Evolutionary conservation across 2,329 filamentous ascomycete species (phyloP).

Genomic region (Ustilaginoidea virens): DNA sequence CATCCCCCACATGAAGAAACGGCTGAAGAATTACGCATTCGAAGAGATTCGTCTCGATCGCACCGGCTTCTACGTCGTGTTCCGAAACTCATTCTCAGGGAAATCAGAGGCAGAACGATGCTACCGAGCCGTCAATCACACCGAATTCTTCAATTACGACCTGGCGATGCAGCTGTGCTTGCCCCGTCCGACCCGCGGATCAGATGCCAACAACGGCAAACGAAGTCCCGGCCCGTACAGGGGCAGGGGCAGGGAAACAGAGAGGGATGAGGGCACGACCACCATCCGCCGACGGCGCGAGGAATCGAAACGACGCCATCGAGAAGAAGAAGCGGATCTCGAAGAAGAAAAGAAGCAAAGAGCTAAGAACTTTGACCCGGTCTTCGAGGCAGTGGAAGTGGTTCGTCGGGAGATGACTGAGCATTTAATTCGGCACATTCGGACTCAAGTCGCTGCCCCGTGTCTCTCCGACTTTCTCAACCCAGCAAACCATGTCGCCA

Average conservation of each 20-base stretch:
- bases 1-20: conserved; percentile 77
- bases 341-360: conserved; percentile 84
- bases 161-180: conserved; percentile 74
- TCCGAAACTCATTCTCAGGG: conserved; percentile 61
- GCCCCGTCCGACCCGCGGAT: conserved; percentile 13
- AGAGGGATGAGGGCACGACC: conserved; percentile 3
- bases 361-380: conserved; percentile 82
- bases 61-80: conserved; percentile 84
- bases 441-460: conserved; percentile 71
- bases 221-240: conserved; percentile 16
- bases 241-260: conserved; percentile 1
- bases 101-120: conserved; percentile 71
- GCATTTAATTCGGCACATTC: conserved; percentile 78
- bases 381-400: conserved; percentile 63
- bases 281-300: conserved; percentile 35
- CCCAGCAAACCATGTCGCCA: conserved; percentile 64
- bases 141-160: conserved; percentile 75
- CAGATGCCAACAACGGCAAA: conserved; percentile 16
- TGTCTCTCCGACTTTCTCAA: conserved; percentile 69
- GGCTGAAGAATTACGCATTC: conserved; percentile 69
- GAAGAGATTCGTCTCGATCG: conserved; percentile 71
- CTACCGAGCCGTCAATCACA: conserved; percentile 62
- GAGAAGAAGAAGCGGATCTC: conserved; percentile 65
- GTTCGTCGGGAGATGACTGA: conserved; percentile 70
- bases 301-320: conserved; percentile 47